A percentile compares a stretch with the other conserved stretches of the same genome.
These are phyloP conservation scores for Pseudodiploospora longispora DNA, from an alignment of 2,329 filamentous ascomycete genomes.

Conservation along the genomic window DNA sequence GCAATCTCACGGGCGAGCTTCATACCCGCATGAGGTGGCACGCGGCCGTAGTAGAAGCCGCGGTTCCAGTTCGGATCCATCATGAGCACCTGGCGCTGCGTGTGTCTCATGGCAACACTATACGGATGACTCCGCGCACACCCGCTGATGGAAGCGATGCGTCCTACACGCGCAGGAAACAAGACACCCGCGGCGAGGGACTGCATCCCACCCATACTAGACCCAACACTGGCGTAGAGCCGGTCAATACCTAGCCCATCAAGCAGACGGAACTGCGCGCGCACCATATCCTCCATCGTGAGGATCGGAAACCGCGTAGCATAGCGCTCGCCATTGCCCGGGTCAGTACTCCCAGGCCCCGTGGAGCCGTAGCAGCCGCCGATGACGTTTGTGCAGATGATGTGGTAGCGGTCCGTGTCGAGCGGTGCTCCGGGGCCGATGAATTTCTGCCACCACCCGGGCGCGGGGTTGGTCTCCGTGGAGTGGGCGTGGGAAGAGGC, in stretches of 20 bases:
- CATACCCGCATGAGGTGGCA: conserved; percentile 94
- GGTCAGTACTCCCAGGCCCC: conserved; percentile 80
- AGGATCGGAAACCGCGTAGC: conserved; percentile 93
- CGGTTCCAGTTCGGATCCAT: conserved; percentile 97
- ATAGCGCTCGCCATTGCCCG: conserved; percentile 78
- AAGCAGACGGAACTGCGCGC: conserved; percentile 84
- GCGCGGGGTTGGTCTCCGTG: conserved; percentile 75
- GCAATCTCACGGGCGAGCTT: conserved; percentile 96
- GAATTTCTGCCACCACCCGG: conserved; percentile 98
- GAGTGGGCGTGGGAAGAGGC: conserved; percentile 97
- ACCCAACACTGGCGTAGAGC: conserved; percentile 86
- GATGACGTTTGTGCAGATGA: conserved; percentile 95
- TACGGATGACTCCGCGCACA: conserved; percentile 94
- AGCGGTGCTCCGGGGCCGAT: conserved; percentile 80
- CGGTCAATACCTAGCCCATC: conserved; percentile 68
- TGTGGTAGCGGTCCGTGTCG: conserved; percentile 84
- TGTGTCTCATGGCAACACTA: conserved; percentile 97
- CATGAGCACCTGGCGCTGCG: conserved; percentile 95
- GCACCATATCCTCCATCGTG: conserved; percentile 95
- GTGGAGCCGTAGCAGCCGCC: conserved; percentile 96
- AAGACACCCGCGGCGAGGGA: conserved; percentile 79
- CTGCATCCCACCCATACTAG: conserved; percentile 98
- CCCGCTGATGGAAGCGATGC: conserved; percentile 82
- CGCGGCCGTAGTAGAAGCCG: conserved; percentile 81
- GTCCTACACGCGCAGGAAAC: conserved; percentile 72